These are phyloP conservation scores for Cantharellus anzutake DNA, from an alignment of 768 basidiomycete species.

Conservation along the genomic window DNA sequence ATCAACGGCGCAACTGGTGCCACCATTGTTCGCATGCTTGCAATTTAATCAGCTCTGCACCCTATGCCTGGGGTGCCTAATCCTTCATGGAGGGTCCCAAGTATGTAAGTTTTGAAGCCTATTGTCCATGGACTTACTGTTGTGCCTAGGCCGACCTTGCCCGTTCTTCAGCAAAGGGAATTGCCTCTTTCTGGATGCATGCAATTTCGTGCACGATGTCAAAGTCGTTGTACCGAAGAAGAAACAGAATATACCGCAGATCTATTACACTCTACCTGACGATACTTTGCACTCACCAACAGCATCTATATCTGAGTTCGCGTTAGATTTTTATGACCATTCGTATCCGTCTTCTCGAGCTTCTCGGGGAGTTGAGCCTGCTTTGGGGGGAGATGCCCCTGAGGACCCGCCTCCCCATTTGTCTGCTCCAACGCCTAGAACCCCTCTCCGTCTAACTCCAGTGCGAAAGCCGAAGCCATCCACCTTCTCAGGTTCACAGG, in stretches of 20 bases:
- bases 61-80: background rate
- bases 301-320: background rate
- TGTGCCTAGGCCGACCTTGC: constrained; percentile 5
- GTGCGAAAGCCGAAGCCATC: background rate
- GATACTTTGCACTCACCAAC: background rate
- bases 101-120: background rate
- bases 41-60: background rate
- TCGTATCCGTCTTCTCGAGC: background rate
- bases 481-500: too few relatives aligned
- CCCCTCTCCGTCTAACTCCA: background rate
- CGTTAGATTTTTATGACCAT: background rate
- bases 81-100: background rate
- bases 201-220: constrained; percentile 8
- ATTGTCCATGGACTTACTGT: background rate
- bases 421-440: background rate
- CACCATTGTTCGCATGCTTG: too few relatives aligned
- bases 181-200: constrained; percentile 6
- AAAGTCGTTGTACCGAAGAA: background rate
- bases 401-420: background rate
- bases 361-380: background rate
- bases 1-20: too few relatives aligned
- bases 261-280: background rate
- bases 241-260: background rate
- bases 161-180: constrained; percentile 8
- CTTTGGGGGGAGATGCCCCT: background rate